A percentile compares a stretch with the other conserved stretches of the same genome.
These are phyloP conservation scores for Cytospora piceicola DNA, from an alignment of 2,329 filamentous ascomycete genomes.

Conservation along the genomic window DNA sequence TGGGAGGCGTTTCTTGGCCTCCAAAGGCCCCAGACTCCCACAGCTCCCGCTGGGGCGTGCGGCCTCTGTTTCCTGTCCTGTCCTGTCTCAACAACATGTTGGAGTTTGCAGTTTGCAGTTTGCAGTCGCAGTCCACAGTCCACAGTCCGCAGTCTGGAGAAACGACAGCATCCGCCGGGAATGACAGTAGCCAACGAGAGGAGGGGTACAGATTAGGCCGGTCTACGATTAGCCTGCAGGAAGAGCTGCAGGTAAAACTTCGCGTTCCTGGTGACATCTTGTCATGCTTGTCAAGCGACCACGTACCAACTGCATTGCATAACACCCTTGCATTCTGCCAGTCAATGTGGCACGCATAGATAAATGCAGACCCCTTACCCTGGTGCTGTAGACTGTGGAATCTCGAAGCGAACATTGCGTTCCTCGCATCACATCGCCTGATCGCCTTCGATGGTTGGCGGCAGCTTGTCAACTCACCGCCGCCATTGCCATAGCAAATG, in stretches of 20 bases:
- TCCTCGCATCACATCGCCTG: conserved; percentile 2
- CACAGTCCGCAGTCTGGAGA: neutral
- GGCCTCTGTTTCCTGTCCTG: neutral
- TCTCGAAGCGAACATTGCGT: neutral
- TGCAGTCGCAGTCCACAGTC: neutral
- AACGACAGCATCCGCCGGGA: conserved; percentile 2
- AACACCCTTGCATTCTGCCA: conserved; percentile 5
- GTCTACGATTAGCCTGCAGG: conserved; percentile 23
- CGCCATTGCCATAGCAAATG: neutral
- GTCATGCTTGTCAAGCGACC: conserved; percentile 23
- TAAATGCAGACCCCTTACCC: neutral
- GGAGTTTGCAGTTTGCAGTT: too few relatives aligned
- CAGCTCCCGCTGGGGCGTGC: neutral
- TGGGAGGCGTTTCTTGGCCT: neutral
- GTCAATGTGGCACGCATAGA: conserved; percentile 1
- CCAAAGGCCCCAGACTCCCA: neutral
- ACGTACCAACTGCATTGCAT: conserved; percentile 31
- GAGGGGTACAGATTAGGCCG: conserved; percentile 5
- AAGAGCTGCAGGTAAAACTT: conserved; percentile 16
- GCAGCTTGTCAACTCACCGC: neutral
- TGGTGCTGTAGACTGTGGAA: neutral
- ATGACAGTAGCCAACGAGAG: conserved; percentile 1
- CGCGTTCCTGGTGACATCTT: conserved; percentile 22
- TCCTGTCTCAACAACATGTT: too few relatives aligned
- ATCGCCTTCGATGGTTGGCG: neutral